Evolutionary conservation across 2,329 filamentous ascomycete genomes (phyloP), one percentile per base, ranked within the genome.

Genomic region (Falciphora oryzae): DNA sequence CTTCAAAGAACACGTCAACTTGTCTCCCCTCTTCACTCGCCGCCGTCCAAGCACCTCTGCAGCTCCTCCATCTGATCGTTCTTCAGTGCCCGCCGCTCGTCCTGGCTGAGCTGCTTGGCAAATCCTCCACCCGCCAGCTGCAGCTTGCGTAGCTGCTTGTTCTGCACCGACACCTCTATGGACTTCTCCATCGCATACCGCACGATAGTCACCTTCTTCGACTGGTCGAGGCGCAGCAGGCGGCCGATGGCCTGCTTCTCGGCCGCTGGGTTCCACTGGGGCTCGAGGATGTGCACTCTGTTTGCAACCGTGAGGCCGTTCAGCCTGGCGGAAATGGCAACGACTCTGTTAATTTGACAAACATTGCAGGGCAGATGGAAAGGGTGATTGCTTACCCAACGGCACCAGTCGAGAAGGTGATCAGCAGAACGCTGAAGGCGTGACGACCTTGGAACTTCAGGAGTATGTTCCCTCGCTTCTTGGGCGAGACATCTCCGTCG

Each of bases 231-330:
- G 3, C 67, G 66, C 28, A 68, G 63, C 27, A 63, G 64, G 2
- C 67, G 61, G 7, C 65, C 67, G n/a, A 68, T 66, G 53, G 67
- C 67, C 28, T 68, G 67, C 56, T 63, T 65, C 56, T 67, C 66
- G 18, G 67, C 67, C 35, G 65, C 63, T 3, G 65, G 66, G 50
- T 67, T 68, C 65, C 67, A 67, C 44, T 67, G 67, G 7, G 65
- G 67, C 53, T 68, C 66, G 29, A 68, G 50, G 31, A 68, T 64
- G 63, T 65, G 63, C 35, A 66, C 64, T 29, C 65, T 65, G 60
- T 65, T 67, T 27, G 65, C 72, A 61, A 81, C 69, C 0, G 72
- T 61, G 16, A 61, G 59, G 32, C 59, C 59, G 59, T 60, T 60
- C 29, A 60, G 35, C 5, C 58, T 35, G 14, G n/a, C 10, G 18